Percentiles rank a stretch among this genome's conserved stretches.
phyloP scores from a whole-genome alignment of 1,139 yeast genomes.

The Diutina siamensis region DNA sequence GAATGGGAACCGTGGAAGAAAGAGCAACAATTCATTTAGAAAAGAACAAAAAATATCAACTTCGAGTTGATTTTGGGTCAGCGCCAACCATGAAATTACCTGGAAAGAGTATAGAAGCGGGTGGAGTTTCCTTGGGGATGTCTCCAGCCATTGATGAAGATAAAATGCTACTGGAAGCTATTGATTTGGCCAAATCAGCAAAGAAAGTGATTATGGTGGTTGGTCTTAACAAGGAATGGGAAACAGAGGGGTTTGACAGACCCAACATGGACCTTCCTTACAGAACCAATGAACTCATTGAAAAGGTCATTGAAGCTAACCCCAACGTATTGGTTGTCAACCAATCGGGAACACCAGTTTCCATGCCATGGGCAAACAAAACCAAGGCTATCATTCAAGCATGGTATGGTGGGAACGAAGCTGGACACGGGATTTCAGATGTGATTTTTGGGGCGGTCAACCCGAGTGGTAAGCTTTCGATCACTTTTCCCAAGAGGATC shows the following conservation, averaged over 20 bases:
- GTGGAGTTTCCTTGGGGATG: constrained; percentile 23
- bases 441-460: constrained; percentile 44
- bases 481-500: constrained; percentile 43
- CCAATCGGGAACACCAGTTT: constrained; percentile 55
- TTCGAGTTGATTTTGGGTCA: constrained; percentile 42
- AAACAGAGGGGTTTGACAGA: constrained; percentile 38
- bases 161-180: constrained; percentile 10
- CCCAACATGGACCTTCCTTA: constrained; percentile 33
- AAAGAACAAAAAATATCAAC: constrained; percentile 29
- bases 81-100: constrained; percentile 29
- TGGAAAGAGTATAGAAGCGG: constrained; percentile 12
- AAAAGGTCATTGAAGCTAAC: constrained; percentile 34
- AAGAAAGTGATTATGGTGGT: constrained; percentile 36
- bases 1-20: constrained; percentile 42
- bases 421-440: constrained; percentile 29
- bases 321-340: constrained; percentile 42
- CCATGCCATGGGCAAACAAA: constrained; percentile 43
- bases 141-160: constrained; percentile 8
- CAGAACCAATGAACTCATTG: constrained; percentile 33
- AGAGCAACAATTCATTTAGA: constrained; percentile 24
- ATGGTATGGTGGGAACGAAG: constrained; percentile 27
- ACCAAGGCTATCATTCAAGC: constrained; percentile 41
- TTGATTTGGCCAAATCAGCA: constrained; percentile 28
- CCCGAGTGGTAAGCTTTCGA: constrained; percentile 55
- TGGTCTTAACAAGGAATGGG: constrained; percentile 38